Conservation (phyloP, 164 flowering plant species). For the Dillenia turbinata region DNA sequence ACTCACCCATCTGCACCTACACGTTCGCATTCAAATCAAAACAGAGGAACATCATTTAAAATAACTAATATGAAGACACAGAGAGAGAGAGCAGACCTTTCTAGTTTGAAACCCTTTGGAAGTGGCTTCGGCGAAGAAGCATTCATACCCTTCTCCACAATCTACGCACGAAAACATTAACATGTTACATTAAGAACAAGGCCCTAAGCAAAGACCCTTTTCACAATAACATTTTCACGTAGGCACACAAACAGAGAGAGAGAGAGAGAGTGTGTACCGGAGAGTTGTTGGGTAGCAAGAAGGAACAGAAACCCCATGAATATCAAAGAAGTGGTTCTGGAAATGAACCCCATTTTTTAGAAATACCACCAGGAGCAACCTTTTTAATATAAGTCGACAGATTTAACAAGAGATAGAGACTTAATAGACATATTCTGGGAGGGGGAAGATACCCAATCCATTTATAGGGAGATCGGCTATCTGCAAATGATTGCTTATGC, state of each 20-base stretch:
- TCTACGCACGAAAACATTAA: slow-evolving; percentile 1
- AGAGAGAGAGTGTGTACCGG: slow-evolving; percentile 6
- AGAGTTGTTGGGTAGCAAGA: slow-evolving; percentile 10
- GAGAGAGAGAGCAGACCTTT: slow-evolving; percentile 18
- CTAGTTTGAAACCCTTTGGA: slow-evolving; percentile 9
- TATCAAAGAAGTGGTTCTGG: slow-evolving; percentile 7
- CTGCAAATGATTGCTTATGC: slow-evolving; percentile 23
- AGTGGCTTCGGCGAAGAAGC: slow-evolving; percentile 10
- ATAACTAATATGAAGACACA: not conserved
- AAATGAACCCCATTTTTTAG: slow-evolving; percentile 8
- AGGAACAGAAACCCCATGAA: slow-evolving; percentile 8
- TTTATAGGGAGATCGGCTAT: no score
- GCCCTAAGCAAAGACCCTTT: no score
- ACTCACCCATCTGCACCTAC: no score
- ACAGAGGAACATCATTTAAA: not conserved
- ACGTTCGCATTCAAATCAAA: not conserved
- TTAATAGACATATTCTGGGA: no score
- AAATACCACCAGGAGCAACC: not conserved
- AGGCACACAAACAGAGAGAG: no score
- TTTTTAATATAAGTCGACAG: no score
- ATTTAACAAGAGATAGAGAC: no score
- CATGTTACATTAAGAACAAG: no score
- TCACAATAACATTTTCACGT: no score
- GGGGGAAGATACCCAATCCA: no score
- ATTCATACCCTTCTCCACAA: slow-evolving; percentile 11